Evolutionary conservation across 2,329 filamentous ascomycete species (phyloP), one percentile per base, ranked within the genome.

Genomic region (Hypoxylon sp.): DNA sequence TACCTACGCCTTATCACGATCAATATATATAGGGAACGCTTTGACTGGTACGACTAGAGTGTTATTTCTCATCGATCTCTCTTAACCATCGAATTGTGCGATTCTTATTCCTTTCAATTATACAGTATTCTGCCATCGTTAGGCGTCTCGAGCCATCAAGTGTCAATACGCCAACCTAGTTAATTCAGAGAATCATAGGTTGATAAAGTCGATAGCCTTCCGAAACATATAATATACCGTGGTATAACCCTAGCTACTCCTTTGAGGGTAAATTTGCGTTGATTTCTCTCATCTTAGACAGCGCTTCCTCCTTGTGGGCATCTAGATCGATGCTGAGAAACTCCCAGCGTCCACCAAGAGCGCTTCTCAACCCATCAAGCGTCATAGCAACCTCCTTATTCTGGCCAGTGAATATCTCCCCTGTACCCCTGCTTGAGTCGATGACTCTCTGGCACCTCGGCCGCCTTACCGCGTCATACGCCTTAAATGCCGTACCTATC

Each of bases 401-500:
- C 19, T 58, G 57, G 13, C 61, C 61, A 9, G 56, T 61, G n/a
- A 70, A 42, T n/a, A 72, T 67, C 10, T 29, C 3, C 61, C 66
- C 0, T 63, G 39, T 73, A 22, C 54, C 65, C 19, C 71, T 44
- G 22, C 71, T 69, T 0, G 69, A 70, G 19, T 73, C 63, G 4
- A 70, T 67, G 48, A 73, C 29, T 22, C 65, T 57, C 39, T 70
- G 65, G 42, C 69, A 64, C n/a, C 71, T 58, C 1, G 69, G 69
- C 31, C 57, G 29, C 35, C 67, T 62, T 3, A 73, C 0, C n/a
- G 22, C 10, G 9, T 68, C 65, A 22, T 46, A 73, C 26, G 63
- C 52, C 31, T 63, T 50, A 14, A 72, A 66, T 2, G 54, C 65
- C 6, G 42, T 33, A 10, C 13, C 46, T 13, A 63, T 44, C 1